Base-by-base conservation (phyloP, 2,329 filamentous ascomycete species). In the Aspergillus amoenus region DNA sequence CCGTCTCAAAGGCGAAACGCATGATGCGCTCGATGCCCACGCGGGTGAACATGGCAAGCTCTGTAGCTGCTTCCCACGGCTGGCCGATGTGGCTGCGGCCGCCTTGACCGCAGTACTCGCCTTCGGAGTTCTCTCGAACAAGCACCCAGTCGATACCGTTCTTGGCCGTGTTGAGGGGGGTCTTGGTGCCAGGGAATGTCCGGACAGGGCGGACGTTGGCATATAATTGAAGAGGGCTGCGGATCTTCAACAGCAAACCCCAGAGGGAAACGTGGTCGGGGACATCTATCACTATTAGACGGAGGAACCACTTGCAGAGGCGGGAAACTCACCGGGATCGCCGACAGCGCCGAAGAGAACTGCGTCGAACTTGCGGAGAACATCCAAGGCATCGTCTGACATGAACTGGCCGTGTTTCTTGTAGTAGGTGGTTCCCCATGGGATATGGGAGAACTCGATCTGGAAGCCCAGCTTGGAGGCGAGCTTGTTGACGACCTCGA, bases 321-420 rank as follows among this genome's bases (percentile, higher is more conserved):
- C 46, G 17, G 2, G 2, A 34, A 11, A 24, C 67, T 30, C 73
- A 81, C 79, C 76, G 52, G 82, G 82, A 66, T 78, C 82, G 15
- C 84, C 84, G 2, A 86, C 84, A 2, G 83, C 82, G 11, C 84
- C 84, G 60, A 87, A 86, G 55, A 85, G 78, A 27, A 84, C 79
- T 2, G 82, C 81, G 66, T 84, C 80, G 62, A 79, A 79, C 53
- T 78, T 77, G 47, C 78, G 79, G 30, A 85, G 66, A 24, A 79
- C 77, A 22, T 79, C 75, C 49, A 82, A 73, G 8, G 77, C 79
- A 61, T 82, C 81, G 3, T 76, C 73, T 0, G 81, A 79, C 68
- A 83, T 79, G 66, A 84, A 84, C 72, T 75, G 78, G 45, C 81
- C 81, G 39, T 80, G 73, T 58, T 82, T 72, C 45, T 79, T 73